Conservation (phyloP, 352 stramenopile species). For the Albugo candida region DNA sequence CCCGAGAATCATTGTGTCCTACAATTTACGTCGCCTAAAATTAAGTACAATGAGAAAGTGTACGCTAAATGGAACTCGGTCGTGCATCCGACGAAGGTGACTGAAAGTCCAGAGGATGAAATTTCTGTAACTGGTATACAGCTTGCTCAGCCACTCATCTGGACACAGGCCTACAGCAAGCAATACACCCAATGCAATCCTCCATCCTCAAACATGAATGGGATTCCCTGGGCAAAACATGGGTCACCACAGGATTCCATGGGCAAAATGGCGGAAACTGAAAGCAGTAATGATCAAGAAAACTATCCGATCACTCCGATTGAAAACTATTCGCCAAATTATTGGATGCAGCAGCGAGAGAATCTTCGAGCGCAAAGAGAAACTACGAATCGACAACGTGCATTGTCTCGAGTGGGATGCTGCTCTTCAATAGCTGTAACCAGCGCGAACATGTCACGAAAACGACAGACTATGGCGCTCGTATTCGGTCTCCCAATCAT, state of each 20-base stretch:
- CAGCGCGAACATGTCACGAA: no score
- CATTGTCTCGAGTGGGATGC: no score
- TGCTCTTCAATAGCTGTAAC: no score
- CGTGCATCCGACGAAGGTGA: slow-evolving; percentile 9
- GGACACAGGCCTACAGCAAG: background rate
- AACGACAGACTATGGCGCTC: no score
- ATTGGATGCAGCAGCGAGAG: slow-evolving; percentile 61
- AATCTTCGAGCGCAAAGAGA: slow-evolving; percentile 15
- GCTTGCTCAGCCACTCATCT: background rate
- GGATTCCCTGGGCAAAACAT: background rate
- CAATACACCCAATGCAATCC: background rate
- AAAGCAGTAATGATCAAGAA: slow-evolving; percentile 6
- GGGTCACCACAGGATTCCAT: background rate
- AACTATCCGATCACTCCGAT: background rate
- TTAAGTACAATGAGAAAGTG: no score
- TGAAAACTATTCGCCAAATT: slow-evolving; percentile 12
- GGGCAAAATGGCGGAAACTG: slow-evolving; percentile 18
- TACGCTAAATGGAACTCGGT: no score
- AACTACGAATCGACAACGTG: background rate
- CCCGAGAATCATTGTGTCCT: slow-evolving; percentile 45
- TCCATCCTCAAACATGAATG: background rate
- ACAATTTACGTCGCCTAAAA: slow-evolving; percentile 28
- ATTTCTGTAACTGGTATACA: background rate
- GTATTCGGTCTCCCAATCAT: no score
- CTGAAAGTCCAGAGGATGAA: slow-evolving; percentile 13